These are phyloP conservation scores for Cyathus striatus DNA, from an alignment of 768 basidiomycete genomes.

Conservation along the genomic window DNA sequence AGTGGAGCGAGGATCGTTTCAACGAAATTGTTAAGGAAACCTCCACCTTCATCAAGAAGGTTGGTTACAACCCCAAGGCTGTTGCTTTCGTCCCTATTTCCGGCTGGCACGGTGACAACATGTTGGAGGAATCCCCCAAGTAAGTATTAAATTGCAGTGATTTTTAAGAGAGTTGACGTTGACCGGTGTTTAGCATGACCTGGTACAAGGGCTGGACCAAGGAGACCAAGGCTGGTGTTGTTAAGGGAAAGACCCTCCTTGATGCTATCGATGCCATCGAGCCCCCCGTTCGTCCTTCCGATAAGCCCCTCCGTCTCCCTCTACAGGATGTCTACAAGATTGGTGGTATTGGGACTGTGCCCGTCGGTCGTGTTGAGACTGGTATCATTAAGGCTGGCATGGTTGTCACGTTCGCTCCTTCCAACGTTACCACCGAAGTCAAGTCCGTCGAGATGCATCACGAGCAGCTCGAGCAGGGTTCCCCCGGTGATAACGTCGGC, in stretches of 20 bases:
- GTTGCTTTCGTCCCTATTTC: constrained; percentile 99
- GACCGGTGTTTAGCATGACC: constrained; percentile 66
- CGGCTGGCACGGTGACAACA: constrained; percentile 99
- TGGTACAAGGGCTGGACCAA: constrained; percentile 99
- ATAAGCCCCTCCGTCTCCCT: constrained; percentile 99
- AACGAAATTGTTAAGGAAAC: constrained; percentile 99
- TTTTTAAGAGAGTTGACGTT: neutral
- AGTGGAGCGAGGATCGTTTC: constrained; percentile 99
- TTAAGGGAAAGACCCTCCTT: constrained; percentile 98
- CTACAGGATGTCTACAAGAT: constrained; percentile 99
- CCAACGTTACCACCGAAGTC: constrained; percentile 99
- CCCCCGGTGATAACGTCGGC: constrained; percentile 98
- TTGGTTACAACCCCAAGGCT: constrained; percentile 98
- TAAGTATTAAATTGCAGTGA: constrained; percentile 28
- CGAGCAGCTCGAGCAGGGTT: constrained; percentile 92
- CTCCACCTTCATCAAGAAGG: constrained; percentile 98
- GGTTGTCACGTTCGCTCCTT: constrained; percentile 95
- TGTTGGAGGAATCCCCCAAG: constrained; percentile 98
- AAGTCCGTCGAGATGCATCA: constrained; percentile 99
- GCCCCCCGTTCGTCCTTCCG: constrained; percentile 91
- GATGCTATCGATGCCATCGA: constrained; percentile 99
- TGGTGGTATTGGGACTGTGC: constrained; percentile 99
- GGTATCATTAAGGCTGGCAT: constrained; percentile 99
- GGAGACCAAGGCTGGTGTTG: constrained; percentile 88
- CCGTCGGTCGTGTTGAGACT: constrained; percentile 99